Percentiles rank a stretch among this genome's conserved stretches.
Evolutionary conservation across 345 rosid species (phyloP).

Genomic region (Isatis tinctoria): DNA sequence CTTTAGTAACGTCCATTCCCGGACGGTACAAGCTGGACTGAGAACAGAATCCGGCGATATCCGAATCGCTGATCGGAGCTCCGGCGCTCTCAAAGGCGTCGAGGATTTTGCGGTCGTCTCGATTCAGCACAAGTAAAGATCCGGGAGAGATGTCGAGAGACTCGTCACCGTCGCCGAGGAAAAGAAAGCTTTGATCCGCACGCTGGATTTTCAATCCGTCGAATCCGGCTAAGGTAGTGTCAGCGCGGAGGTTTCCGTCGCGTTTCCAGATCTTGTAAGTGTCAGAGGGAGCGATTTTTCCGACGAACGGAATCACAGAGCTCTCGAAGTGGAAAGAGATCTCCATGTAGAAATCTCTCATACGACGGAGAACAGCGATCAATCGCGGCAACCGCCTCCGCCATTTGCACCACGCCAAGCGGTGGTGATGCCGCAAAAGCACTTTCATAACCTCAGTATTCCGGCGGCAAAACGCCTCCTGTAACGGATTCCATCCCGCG

Average conservation of each 20-base stretch:
- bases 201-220: constrained; percentile 96
- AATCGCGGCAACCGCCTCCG: constrained; percentile 84
- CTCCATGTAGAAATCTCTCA: constrained; percentile 99
- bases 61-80: constrained; percentile 77
- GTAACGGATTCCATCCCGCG: constrained; percentile 92
- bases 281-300: constrained; percentile 90
- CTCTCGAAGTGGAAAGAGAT: constrained; percentile 96
- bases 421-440: constrained; percentile 67
- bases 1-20: constrained; percentile 92
- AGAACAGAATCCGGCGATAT: constrained; percentile 69
- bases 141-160: constrained; percentile 58
- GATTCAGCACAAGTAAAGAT: constrained; percentile 78
- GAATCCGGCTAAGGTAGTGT: constrained; percentile 87
- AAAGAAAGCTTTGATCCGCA: constrained; percentile 89
- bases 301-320: constrained; percentile 94
- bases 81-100: constrained; percentile 92
- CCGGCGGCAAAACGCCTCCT: constrained; percentile 83
- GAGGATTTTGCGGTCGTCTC: constrained; percentile 65
- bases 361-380: constrained; percentile 72
- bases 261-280: constrained; percentile 99
- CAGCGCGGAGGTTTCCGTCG: constrained; percentile 92
- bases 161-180: constrained; percentile 88
- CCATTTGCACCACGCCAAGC: constrained; percentile 92
- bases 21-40: constrained; percentile 87
- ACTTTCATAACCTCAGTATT: constrained; percentile 57